Conservation (phyloP, 176 grass and related monocot species). For the Eleusine coracana region DNA sequence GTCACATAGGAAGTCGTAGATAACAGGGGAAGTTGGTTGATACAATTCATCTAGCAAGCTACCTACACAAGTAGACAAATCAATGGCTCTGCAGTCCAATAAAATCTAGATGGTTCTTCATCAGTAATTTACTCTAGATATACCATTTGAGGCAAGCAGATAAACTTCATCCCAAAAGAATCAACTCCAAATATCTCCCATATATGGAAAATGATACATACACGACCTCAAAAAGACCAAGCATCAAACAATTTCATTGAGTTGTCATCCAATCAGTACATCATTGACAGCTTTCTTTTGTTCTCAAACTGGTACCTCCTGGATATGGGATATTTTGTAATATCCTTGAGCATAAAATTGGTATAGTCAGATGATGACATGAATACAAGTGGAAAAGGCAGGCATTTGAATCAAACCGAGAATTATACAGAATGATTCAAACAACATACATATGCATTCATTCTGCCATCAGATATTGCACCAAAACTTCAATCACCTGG, state of each 20-base stretch:
- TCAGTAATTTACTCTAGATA: constrained; percentile 1
- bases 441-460: background rate
- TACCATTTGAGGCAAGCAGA: constrained; percentile 17
- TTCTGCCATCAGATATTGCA: background rate
- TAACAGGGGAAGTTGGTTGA: constrained; percentile 23
- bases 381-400: background rate
- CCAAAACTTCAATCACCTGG: background rate
- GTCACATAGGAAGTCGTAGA: background rate
- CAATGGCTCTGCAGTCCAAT: constrained; percentile 6
- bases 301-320: background rate
- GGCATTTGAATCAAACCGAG: background rate
- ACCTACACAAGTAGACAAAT: constrained; percentile 36
- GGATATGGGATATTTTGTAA: background rate
- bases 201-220: background rate
- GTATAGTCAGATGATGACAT: background rate
- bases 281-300: background rate
- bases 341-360: background rate
- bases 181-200: background rate
- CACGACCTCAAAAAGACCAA: background rate
- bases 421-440: background rate
- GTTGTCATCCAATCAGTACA: background rate
- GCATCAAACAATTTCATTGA: background rate
- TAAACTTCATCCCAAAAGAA: background rate
- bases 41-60: constrained; percentile 6
- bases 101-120: constrained; percentile 23